phyloP scores from a whole-genome alignment of 2,329 filamentous ascomycete genomes.

The Beauveria medogensis region DNA sequence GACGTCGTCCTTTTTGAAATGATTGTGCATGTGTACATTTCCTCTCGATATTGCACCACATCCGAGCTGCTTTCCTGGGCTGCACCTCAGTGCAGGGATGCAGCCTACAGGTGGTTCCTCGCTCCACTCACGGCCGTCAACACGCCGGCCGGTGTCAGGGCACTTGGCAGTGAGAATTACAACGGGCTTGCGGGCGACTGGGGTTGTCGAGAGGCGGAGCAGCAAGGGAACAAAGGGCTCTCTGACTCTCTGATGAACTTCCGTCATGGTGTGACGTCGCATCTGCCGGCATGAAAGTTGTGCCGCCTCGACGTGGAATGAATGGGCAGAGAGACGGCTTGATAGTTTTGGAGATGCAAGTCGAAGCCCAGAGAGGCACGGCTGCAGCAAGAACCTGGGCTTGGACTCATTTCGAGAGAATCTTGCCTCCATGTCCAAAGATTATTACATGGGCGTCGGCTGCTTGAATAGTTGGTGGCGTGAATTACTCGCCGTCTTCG shows the following conservation, averaged over 20 bases:
- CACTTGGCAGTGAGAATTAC: neutral
- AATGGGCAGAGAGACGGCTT: neutral
- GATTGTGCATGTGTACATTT: neutral
- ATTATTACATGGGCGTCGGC: neutral
- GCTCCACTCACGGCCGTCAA: slow-evolving; percentile 3
- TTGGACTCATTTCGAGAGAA: neutral
- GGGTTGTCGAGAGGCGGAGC: neutral
- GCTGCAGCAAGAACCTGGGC: neutral
- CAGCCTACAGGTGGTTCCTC: neutral
- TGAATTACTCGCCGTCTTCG: neutral
- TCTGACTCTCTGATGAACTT: neutral
- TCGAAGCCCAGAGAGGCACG: neutral
- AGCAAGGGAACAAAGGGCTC: neutral
- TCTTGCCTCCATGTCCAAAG: neutral
- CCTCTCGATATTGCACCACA: neutral
- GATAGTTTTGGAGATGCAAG: neutral
- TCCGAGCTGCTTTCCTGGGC: neutral
- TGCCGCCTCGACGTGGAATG: neutral
- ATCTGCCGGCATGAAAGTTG: neutral
- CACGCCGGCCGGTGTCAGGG: neutral
- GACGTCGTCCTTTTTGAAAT: neutral
- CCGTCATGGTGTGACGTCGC: neutral
- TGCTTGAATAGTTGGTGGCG: neutral
- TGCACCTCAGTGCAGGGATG: slow-evolving; percentile 2
- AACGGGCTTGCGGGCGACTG: neutral